Conservation (phyloP, 2,329 filamentous ascomycete species). For the Rutstroemia sp. region DNA sequence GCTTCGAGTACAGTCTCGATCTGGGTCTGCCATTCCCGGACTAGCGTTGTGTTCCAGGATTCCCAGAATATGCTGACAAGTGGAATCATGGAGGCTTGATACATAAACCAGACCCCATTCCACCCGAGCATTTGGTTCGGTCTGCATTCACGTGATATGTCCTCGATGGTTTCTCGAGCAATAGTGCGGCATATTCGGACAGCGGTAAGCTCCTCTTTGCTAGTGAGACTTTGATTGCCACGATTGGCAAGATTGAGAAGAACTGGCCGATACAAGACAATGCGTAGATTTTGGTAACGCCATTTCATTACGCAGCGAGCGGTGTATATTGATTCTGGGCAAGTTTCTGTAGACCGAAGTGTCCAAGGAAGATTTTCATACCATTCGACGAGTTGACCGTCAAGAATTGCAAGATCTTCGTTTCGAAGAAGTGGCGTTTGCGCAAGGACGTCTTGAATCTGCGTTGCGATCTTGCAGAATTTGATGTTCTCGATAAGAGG, state of each 20-base stretch:
- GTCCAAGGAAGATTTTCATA: constrained; percentile 63
- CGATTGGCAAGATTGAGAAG: constrained; percentile 54
- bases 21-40: constrained; percentile 43
- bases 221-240: constrained; percentile 23
- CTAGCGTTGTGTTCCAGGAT: constrained; percentile 28
- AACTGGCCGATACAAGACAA: constrained; percentile 67
- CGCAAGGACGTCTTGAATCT: constrained; percentile 69
- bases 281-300: constrained; percentile 72
- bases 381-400: constrained; percentile 64
- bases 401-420: constrained; percentile 58
- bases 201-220: constrained; percentile 57
- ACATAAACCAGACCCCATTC: constrained; percentile 78
- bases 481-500: constrained; percentile 69
- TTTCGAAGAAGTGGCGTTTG: constrained; percentile 59
- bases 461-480: constrained; percentile 72
- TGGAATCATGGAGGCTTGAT: constrained; percentile 73
- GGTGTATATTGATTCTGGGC: constrained; percentile 62
- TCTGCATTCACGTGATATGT: constrained; percentile 63
- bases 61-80: constrained; percentile 70
- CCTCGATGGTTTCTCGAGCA: constrained; percentile 62
- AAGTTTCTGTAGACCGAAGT: constrained; percentile 56
- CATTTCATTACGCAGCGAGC: constrained; percentile 72
- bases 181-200: constrained; percentile 63
- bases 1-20: constrained; percentile 52
- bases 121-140: constrained; percentile 71